Evolutionary conservation across 768 basidiomycete species (phyloP), one percentile per base, ranked within the genome.

Genomic region (Gloeostereum incarnatum): DNA sequence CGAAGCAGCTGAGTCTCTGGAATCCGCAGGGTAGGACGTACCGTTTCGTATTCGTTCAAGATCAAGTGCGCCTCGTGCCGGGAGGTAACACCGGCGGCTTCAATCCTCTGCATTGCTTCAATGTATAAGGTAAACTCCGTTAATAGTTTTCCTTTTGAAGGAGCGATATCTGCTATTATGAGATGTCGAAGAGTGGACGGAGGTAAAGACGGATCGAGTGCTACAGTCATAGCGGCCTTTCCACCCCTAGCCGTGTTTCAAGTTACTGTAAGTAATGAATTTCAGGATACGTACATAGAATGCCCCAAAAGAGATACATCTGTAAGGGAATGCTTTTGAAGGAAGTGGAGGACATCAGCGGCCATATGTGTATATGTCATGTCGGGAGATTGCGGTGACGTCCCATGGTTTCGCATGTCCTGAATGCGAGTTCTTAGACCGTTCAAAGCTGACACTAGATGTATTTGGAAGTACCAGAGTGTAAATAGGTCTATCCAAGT

Each of bases 341-440:
- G 69, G 51, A 91, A 89, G 31, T 72, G 62, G 1, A 79, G 57
- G 9, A 94, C 73, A 49, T 96, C 92, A 3, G 60, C 58, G 0
- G 87, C 88, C 87, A 94, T 86, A 25, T 78, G 69, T 7, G 60
- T 53, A 54, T 94, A 93, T 10, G 72, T 77, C 71, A 86, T 85
- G 0, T 81, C 79, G 8, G 60, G 61, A 13, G 62, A 66, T 53
- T 90, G 89, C 0, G 85, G 88, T 0, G 89, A 91, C 13, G 69
- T 55, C 1, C 92, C 92, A 47, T 93, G 91, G 50, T 94, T 96
- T n/a, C 92, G 69, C 17, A 94, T 65, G 56, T 96, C 86, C 85
- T 87, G 45, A 34, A 25, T 6, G 29, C 5, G 19, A 38, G 16
- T 7, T 13, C 18, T 8, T 22, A n/a, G n/a, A n/a, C n/a, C n/a